Evolutionary conservation across 2,329 filamentous ascomycete species (phyloP), one percentile per base, ranked within the genome.

Genomic region (Cadophora gregata): DNA sequence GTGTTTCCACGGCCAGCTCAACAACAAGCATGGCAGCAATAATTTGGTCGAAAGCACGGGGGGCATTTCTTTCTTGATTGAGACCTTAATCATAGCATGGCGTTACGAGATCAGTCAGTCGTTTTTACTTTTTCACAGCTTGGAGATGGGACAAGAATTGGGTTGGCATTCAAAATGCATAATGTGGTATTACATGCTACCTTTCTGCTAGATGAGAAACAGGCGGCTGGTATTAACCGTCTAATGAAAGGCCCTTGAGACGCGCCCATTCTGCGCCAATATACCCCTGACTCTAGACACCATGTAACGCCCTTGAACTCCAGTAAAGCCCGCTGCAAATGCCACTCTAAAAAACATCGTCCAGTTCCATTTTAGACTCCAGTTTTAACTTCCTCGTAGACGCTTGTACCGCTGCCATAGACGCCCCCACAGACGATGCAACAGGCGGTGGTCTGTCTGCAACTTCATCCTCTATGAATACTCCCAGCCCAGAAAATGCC

Each of bases 401-500:
- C 73, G 76, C 47, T 74, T 77, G 1, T 78, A 79, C 36, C 76
- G 79, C 58, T 80, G 79, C 29, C 14, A 74, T 77, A 1, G 80
- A 78, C 0, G 71, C 79, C 4, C 76, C 73, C 0, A 76, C 77
- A 6, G 78, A 69, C 9, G 79, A 21, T n/a, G 63, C 65, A 59
- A 71, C 64, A 24, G 67, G 64, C 67, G 72, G 24, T 73, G 76
- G 2, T 75, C 77, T 68, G 77, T 71, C 10, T 1, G 77, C 79
- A 24, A 80, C 78, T 58, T 81, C 94, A 55, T 97, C 93, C 42
- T 87, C 90, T 50, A 99, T 83, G 73, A 97, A 96, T 50, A 97
- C 92, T 0, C 92, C 93, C 67, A 99, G 79, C 0, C 96, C 96
- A 0, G 92, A 88, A 79, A 97, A 98, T 0, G 95, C 93, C 76